These are phyloP conservation scores for Solanum hybrid DNA, from an alignment of 305 asterid genomes.

Conservation along the genomic window DNA sequence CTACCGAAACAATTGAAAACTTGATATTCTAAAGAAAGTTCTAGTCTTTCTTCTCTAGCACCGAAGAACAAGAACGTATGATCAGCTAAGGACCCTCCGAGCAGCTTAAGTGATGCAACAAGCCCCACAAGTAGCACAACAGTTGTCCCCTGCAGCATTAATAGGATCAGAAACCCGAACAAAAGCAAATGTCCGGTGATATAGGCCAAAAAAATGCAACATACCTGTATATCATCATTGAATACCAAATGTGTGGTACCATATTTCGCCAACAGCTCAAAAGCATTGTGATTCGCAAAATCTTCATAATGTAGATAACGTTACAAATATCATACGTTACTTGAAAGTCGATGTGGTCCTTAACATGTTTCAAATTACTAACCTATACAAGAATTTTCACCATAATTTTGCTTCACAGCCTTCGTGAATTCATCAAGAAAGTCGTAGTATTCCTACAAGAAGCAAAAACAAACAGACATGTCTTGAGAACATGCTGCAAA, in stretches of 20 bases:
- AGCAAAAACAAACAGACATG: neutral
- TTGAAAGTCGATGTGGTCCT: neutral
- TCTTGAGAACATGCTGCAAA: neutral
- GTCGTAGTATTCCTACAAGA: constrained; percentile 61
- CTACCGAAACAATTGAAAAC: neutral
- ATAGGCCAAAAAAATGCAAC: neutral
- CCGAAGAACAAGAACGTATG: constrained; percentile 86
- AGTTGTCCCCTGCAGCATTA: constrained; percentile 65
- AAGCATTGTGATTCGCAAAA: constrained; percentile 85
- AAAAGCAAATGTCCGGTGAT: neutral
- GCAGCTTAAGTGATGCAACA: constrained; percentile 67
- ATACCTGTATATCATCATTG: constrained; percentile 82
- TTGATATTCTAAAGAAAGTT: neutral
- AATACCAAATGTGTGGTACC: constrained; percentile 80
- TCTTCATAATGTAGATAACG: constrained; percentile 58
- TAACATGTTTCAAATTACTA: constrained; percentile 2
- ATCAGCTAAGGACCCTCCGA: constrained; percentile 65
- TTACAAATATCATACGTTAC: neutral
- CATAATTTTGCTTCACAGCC: constrained; percentile 63
- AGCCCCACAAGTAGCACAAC: constrained; percentile 79
- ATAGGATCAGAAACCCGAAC: neutral
- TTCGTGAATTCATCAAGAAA: constrained; percentile 68
- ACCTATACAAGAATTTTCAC: constrained; percentile 80
- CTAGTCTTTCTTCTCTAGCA: constrained; percentile 64
- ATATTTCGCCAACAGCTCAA: constrained; percentile 71